phyloP scores from a whole-genome alignment of 225 moss, liverwort and hornwort species.

The Sphagnum tenellum region DNA sequence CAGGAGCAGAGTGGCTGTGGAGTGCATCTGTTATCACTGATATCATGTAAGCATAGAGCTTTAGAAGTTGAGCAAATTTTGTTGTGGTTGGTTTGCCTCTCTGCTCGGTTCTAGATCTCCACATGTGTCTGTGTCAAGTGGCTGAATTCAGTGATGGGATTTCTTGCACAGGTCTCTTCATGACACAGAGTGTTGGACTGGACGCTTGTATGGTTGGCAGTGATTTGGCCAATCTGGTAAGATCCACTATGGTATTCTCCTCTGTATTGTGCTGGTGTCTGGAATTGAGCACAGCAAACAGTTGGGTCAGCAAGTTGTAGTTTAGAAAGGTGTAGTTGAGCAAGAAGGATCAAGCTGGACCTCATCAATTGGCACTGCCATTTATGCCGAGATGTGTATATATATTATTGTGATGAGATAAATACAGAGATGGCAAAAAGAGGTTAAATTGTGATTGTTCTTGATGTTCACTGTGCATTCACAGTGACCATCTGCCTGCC shows the following conservation, averaged over 20 bases:
- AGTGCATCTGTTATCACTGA: not conserved
- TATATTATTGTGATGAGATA: not conserved
- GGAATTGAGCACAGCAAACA: too few species aligned
- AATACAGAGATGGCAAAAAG: too few species aligned
- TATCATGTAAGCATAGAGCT: constrained; percentile 22
- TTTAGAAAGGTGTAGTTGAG: not conserved
- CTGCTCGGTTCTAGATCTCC: constrained; percentile 1
- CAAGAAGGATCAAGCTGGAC: not conserved
- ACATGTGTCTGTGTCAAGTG: not conserved
- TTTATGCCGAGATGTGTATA: not conserved
- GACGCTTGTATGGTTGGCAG: constrained; percentile 3
- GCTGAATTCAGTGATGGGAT: constrained; percentile 17
- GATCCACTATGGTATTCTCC: not conserved
- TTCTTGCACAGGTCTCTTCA: constrained; percentile 24
- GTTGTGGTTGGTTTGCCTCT: not conserved
- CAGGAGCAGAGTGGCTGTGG: too few species aligned
- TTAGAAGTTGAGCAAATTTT: not conserved
- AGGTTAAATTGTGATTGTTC: too few species aligned
- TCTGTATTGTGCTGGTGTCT: too few species aligned
- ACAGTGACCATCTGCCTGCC: too few species aligned
- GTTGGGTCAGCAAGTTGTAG: not conserved
- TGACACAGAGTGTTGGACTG: not conserved
- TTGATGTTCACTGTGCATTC: too few species aligned
- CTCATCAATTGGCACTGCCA: not conserved
- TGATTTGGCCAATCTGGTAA: constrained; percentile 20